Conservation (phyloP, 192 early-diverging fungal species). For the Coemansia nantahalensis region DNA sequence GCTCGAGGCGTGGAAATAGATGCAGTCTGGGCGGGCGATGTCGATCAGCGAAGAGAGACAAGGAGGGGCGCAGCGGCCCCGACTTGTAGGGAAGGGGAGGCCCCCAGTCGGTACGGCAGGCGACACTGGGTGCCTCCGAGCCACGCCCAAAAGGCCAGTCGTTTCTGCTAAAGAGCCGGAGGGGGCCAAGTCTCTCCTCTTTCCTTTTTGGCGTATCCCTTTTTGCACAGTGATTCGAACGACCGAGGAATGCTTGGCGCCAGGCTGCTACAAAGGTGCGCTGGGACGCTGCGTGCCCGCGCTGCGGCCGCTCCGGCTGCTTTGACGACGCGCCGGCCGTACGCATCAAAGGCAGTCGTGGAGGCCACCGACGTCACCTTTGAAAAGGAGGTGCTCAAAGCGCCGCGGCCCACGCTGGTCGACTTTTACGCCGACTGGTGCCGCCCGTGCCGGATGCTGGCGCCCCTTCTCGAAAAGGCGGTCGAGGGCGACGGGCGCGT, state of each 20-base stretch:
- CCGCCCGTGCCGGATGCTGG: constrained; percentile 76
- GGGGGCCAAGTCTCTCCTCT: neutral
- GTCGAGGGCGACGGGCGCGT: constrained; percentile 64
- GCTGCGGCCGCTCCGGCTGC: neutral
- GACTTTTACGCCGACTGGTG: constrained; percentile 83
- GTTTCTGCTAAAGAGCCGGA: neutral
- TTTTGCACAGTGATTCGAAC: too few species aligned
- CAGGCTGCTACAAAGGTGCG: neutral
- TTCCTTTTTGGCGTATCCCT: neutral
- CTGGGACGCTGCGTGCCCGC: neutral
- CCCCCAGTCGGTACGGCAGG: too few species aligned
- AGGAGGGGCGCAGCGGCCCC: too few species aligned
- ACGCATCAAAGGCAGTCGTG: constrained; percentile 7
- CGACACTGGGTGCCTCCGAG: too few species aligned
- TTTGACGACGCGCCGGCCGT: neutral
- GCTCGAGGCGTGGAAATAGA: too few species aligned
- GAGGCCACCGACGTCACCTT: constrained; percentile 63
- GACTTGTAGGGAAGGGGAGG: too few species aligned
- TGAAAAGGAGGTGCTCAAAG: constrained; percentile 55
- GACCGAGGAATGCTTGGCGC: neutral
- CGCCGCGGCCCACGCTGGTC: constrained; percentile 69
- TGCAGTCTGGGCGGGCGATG: too few species aligned
- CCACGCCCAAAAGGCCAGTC: too few species aligned
- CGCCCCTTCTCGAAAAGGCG: constrained; percentile 63
- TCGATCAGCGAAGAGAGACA: too few species aligned